Evolutionary conservation across 78 protist genomes (phyloP).

Genomic region (Dictyostelium firmibasis): DNA sequence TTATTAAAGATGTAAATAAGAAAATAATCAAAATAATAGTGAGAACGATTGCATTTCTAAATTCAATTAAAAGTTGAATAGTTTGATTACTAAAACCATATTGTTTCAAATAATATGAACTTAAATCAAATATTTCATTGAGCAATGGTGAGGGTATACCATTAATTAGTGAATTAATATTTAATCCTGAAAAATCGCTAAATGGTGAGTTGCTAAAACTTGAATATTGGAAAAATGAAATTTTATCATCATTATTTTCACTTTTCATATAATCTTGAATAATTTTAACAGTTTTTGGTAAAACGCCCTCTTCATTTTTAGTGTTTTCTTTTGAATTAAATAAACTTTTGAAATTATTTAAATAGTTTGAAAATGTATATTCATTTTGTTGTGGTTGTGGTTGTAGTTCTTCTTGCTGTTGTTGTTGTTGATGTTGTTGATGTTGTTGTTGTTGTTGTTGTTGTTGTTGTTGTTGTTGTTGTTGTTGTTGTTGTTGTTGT

Average conservation of each 20-base stretch:
- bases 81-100: background rate
- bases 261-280: background rate
- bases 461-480: too few relatives aligned
- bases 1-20: background rate
- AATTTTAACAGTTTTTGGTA: background rate
- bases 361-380: background rate
- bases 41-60: background rate
- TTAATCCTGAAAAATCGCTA: background rate
- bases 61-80: background rate
- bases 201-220: background rate
- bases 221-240: background rate
- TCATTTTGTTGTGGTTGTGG: too few relatives aligned
- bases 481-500: too few relatives aligned
- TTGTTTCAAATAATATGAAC: background rate
- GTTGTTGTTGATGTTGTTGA: too few relatives aligned
- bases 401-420: too few relatives aligned
- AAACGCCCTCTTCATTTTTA: background rate
- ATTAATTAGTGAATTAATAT: too few relatives aligned
- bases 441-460: too few relatives aligned
- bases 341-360: background rate
- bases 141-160: background rate
- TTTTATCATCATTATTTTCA: background rate
- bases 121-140: background rate
- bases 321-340: background rate
- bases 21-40: background rate